Conservation (phyloP, 345 rosid genomes). For the Gossypium ekmanianum region DNA sequence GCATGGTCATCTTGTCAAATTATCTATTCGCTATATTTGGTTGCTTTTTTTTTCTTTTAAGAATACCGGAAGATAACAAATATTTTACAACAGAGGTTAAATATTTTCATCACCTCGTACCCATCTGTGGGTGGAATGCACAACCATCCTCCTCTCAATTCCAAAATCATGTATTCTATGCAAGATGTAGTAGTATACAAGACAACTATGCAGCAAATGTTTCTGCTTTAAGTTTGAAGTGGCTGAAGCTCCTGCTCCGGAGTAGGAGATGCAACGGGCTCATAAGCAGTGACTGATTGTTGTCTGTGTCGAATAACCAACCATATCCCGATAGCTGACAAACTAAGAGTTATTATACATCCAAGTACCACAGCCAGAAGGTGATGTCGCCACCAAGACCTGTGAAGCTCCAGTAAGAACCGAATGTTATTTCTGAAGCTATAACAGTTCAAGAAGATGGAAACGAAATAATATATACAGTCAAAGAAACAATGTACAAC, state of each 20-base stretch:
- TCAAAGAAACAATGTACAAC: neutral
- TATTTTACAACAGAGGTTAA: neutral
- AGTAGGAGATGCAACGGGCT: constrained; percentile 54
- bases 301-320: constrained; percentile 46
- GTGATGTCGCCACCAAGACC: constrained; percentile 71
- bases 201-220: neutral
- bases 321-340: constrained; percentile 46
- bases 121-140: neutral
- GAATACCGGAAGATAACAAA: neutral
- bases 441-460: neutral
- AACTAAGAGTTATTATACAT: constrained; percentile 29
- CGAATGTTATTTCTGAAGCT: neutral
- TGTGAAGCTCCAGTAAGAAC: constrained; percentile 26
- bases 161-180: neutral
- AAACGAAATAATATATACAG: neutral
- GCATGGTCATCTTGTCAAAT: neutral
- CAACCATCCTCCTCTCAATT: neutral
- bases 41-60: neutral
- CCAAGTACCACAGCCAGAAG: constrained; percentile 37
- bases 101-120: neutral
- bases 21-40: neutral
- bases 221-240: constrained; percentile 27
- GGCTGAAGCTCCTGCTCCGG: constrained; percentile 89
- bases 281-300: constrained; percentile 32
- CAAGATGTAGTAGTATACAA: constrained; percentile 4